Evolutionary conservation across 805 yeast species (phyloP), one percentile per base, ranked within the genome.

Genomic region (Starmerella tilneyi): DNA sequence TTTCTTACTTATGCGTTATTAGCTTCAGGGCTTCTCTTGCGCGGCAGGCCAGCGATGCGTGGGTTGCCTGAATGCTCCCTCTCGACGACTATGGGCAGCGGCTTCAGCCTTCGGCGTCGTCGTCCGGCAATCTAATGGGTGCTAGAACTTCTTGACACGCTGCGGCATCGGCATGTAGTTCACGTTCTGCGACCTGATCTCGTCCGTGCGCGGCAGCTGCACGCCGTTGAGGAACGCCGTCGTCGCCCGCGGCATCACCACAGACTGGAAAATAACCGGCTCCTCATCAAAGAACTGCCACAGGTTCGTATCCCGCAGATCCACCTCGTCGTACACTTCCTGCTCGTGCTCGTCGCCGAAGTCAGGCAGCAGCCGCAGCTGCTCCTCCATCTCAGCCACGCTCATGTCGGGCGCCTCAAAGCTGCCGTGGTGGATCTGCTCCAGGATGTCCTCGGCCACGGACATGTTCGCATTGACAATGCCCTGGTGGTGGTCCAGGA

Each of bases 111-210:
- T n/a, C n/a, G n/a, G n/a, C n/a, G n/a, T n/a, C n/a, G n/a, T n/a
- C n/a, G n/a, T n/a, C n/a, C n/a, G n/a, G n/a, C n/a, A n/a, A n/a
- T n/a, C n/a, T n/a, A n/a, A 9, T 16, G 9, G 21, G 19, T 8
- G 9, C 21, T 34, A 49, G 32, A 39, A 32, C 40, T 38, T 49
- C 21, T 31, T 42, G 6, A 53, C 23, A 5, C 31, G 7, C 29
- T 41, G 47, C 11, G 52, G 55, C 11, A 51, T 45, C 12, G 53
- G 52, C 26, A 41, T 36, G 19, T 48, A 52, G 34, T 45, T 39
- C 17, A 52, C 54, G 15, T 31, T 31, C 40, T 48, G 53, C 15
- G 46, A 27, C 19, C 46, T 35, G 28, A 28, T 12, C n/a, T 17
- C 40, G 12, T 12, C 41, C 9, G 17, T 38, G 8, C 23, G 22